Conservation (phyloP, 108 stramenopile genomes). For the Phaeodactylum tricornutum region DNA sequence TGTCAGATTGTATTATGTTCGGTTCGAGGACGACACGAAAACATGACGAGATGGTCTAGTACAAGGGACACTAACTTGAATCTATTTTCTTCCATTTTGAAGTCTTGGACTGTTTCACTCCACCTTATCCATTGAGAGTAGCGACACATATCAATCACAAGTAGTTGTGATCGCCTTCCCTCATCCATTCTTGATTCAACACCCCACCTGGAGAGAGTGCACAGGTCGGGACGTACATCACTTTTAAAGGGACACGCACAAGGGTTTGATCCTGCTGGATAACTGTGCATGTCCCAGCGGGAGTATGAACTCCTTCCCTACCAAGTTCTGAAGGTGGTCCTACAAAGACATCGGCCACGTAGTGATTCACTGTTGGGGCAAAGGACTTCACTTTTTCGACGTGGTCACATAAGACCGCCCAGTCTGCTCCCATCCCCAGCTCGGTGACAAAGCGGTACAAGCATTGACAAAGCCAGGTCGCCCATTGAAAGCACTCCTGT, state of each 20-base stretch:
- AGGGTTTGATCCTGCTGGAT: not conserved
- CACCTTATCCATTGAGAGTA: too few relatives aligned
- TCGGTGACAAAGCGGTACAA: slow-evolving; percentile 4
- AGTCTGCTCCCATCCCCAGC: slow-evolving; percentile 8
- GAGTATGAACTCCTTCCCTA: not conserved
- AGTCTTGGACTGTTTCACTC: too few relatives aligned
- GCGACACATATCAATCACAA: too few relatives aligned
- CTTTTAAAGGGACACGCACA: slow-evolving; percentile 2
- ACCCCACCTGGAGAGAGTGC: slow-evolving; percentile 50
- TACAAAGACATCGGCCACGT: slow-evolving; percentile 80
- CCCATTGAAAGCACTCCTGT: slow-evolving; percentile 48
- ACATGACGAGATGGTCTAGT: too few relatives aligned
- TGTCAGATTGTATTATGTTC: too few relatives aligned
- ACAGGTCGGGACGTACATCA: slow-evolving; percentile 51
- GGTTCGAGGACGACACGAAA: too few relatives aligned
- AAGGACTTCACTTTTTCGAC: slow-evolving; percentile 89
- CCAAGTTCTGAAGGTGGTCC: slow-evolving; percentile 19
- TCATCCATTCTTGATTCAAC: slow-evolving; percentile 67
- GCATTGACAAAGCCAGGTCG: slow-evolving; percentile 46
- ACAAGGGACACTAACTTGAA: too few relatives aligned
- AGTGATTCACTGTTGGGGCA: slow-evolving; percentile 78
- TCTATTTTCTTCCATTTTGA: too few relatives aligned
- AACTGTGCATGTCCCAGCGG: slow-evolving; percentile 1
- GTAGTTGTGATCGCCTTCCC: too few relatives aligned
- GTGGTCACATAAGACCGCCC: slow-evolving; percentile 59